Evolutionary conservation across 225 moss, liverwort and hornwort genomes (phyloP).

Genomic region (Pseudoscleropodium purum): DNA sequence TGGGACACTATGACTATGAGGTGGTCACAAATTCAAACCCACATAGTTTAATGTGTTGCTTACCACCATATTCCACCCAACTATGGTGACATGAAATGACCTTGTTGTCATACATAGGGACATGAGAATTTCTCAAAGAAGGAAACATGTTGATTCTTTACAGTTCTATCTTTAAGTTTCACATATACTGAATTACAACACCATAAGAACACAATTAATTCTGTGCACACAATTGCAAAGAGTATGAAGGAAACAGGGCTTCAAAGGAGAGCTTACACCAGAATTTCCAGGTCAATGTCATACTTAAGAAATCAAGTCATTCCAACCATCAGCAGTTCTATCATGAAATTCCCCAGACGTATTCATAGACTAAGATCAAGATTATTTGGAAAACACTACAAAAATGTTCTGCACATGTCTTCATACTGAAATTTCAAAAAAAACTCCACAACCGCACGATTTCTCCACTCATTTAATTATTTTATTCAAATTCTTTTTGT

Average conservation of each 20-base stretch:
- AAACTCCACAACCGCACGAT: background rate
- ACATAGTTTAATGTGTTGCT: fast-evolving
- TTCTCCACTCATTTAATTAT: too few species aligned
- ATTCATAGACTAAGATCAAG: background rate
- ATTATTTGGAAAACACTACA: background rate
- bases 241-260: background rate
- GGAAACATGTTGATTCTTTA: fast-evolving
- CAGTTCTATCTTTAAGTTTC: background rate
- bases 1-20: background rate
- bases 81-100: background rate
- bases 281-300: background rate
- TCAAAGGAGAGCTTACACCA: background rate
- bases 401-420: background rate
- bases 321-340: background rate
- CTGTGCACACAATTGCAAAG: background rate
- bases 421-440: background rate
- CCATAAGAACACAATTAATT: background rate
- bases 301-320: background rate
- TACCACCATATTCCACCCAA: background rate
- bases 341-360: background rate
- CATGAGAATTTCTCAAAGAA: background rate
- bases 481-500: too few species aligned
- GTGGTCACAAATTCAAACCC: background rate
- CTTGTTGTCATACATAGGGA: background rate
- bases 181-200: background rate